Conservation (phyloP, 257 asterid genomes). For the Solanum clarkiae region DNA sequence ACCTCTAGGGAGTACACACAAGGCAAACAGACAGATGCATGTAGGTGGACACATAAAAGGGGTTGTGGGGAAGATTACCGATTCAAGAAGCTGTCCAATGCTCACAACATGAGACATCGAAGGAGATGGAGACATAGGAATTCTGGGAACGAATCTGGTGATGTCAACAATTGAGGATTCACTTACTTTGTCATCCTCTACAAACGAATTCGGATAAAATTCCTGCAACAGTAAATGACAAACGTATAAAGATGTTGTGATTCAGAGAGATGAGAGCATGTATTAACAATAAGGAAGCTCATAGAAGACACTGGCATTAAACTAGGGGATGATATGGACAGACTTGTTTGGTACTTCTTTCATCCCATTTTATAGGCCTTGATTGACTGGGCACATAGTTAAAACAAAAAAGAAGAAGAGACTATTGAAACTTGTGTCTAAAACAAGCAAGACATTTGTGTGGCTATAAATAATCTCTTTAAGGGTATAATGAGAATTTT, state of each 20-base stretch:
- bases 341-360: not conserved
- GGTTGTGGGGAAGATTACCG: slow-evolving; percentile 28
- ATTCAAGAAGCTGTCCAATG: slow-evolving; percentile 87
- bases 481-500: not conserved
- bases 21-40: not conserved
- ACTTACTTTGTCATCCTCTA: slow-evolving; percentile 68
- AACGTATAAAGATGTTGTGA: not conserved
- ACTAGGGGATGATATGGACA: not conserved
- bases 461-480: not conserved
- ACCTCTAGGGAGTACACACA: not conserved
- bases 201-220: slow-evolving; percentile 43
- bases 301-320: not conserved
- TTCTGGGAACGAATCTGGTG: slow-evolving; percentile 56
- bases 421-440: not conserved
- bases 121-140: slow-evolving; percentile 72
- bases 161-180: slow-evolving; percentile 71
- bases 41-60: not conserved
- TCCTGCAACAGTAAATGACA: slow-evolving; percentile 34
- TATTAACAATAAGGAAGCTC: not conserved
- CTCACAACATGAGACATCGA: slow-evolving; percentile 75
- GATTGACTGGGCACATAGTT: not conserved
- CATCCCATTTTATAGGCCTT: not conserved
- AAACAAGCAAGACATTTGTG: not conserved
- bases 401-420: not conserved
- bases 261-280: not conserved